Evolutionary conservation across 768 basidiomycete species (phyloP).

Genomic region (Tricholoma terreum): DNA sequence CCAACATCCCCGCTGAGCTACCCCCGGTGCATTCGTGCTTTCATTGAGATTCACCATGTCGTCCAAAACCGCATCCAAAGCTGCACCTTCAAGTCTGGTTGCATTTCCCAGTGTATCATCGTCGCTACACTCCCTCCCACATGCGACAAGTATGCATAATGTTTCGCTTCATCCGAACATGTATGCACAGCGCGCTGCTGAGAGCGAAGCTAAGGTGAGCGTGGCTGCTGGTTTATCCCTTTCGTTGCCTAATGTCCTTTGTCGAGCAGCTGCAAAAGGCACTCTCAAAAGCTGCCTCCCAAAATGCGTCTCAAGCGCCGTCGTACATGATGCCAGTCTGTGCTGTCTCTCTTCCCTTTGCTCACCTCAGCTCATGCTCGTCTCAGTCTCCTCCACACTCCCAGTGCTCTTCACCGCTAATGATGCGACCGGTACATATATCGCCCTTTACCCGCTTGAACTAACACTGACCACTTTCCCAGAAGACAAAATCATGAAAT

Average conservation of each 20-base stretch:
- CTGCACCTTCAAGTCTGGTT: slow-evolving; percentile 54
- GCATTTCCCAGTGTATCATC: slow-evolving; percentile 72
- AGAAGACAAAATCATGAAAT: slow-evolving; percentile 24
- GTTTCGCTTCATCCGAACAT: slow-evolving; percentile 67
- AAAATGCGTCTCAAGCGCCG: slow-evolving; percentile 29
- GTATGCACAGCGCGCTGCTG: slow-evolving; percentile 64
- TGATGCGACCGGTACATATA: slow-evolving; percentile 54
- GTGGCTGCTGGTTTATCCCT: background rate
- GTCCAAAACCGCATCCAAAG: slow-evolving; percentile 30
- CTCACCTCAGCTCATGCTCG: slow-evolving; percentile 10
- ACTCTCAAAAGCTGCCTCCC: slow-evolving; percentile 50
- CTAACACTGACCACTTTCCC: slow-evolving; percentile 5
- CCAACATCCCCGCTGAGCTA: slow-evolving; percentile 14
- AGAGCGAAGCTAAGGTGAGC: slow-evolving; percentile 74
- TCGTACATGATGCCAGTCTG: slow-evolving; percentile 38
- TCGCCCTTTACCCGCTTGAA: background rate
- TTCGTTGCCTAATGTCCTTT: slow-evolving; percentile 5
- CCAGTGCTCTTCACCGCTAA: slow-evolving; percentile 44
- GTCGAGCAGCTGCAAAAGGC: slow-evolving; percentile 55
- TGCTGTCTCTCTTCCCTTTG: slow-evolving; percentile 5
- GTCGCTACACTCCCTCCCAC: slow-evolving; percentile 64
- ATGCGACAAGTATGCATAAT: slow-evolving; percentile 66
- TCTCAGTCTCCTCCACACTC: slow-evolving; percentile 34
- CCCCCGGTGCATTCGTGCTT: slow-evolving; percentile 8
- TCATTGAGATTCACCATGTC: slow-evolving; percentile 30